phyloP scores from a whole-genome alignment of 2,329 filamentous ascomycete species.

The Colletotrichum chlorophyti region DNA sequence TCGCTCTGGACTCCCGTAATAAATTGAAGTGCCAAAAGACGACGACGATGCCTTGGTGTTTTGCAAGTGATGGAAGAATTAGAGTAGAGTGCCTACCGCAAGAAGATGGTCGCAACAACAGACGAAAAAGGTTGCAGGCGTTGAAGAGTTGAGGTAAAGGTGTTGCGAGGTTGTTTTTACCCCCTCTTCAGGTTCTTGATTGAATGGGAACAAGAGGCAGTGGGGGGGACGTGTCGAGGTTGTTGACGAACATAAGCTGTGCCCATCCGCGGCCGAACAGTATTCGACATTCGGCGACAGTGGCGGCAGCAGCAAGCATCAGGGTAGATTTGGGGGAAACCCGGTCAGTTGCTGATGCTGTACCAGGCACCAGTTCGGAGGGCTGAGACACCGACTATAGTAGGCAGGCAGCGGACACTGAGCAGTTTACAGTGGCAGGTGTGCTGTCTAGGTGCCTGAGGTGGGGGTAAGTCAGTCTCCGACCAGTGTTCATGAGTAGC shows the following conservation, averaged over 20 bases:
- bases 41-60: background rate
- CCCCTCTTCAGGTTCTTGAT: background rate
- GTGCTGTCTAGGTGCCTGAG: too few species aligned
- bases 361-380: too few species aligned
- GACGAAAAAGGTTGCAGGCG: too few species aligned
- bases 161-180: background rate
- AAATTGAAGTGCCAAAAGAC: constrained; percentile 15
- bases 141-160: background rate
- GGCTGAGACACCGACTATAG: too few species aligned
- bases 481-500: too few species aligned
- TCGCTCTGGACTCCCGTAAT: constrained; percentile 18
- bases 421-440: background rate
- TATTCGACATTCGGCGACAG: background rate
- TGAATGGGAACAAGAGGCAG: background rate
- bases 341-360: too few species aligned
- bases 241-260: constrained; percentile 17
- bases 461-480: too few species aligned
- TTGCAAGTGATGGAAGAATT: background rate
- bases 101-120: constrained; percentile 13
- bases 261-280: background rate
- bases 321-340: too few species aligned
- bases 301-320: too few species aligned
- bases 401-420: too few species aligned
- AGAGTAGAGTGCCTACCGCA: constrained; percentile 21
- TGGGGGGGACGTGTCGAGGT: constrained; percentile 23